phyloP scores from a whole-genome alignment of 805 yeast genomes.

The Scheffersomyces stipitis region DNA sequence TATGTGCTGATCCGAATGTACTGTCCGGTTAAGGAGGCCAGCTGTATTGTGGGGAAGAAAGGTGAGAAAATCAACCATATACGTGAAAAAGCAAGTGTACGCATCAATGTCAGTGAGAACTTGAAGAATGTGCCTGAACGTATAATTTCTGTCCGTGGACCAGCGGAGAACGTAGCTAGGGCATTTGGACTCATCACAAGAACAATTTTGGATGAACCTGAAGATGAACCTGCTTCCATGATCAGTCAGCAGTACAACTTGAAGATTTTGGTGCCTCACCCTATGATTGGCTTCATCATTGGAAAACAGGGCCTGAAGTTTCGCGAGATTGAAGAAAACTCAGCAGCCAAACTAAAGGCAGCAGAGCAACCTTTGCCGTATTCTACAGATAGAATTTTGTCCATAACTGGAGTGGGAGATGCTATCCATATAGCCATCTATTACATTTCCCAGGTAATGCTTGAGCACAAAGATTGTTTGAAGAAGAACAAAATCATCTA shows the following conservation, averaged over 20 bases:
- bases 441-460: conserved; percentile 66
- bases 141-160: conserved; percentile 70
- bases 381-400: conserved; percentile 73
- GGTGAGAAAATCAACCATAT: conserved; percentile 72
- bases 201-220: conserved; percentile 64
- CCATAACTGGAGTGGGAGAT: conserved; percentile 78
- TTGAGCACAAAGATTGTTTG: conserved; percentile 54
- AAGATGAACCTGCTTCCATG: conserved; percentile 58
- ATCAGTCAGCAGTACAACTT: conserved; percentile 56
- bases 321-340: conserved; percentile 77
- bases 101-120: conserved; percentile 72
- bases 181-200: conserved; percentile 76
- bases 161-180: conserved; percentile 75
- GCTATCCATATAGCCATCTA: conserved; percentile 83
- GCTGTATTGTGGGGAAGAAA: conserved; percentile 71
- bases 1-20: conserved; percentile 71
- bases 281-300: conserved; percentile 75
- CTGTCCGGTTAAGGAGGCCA: conserved; percentile 74
- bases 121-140: conserved; percentile 71
- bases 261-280: conserved; percentile 71
- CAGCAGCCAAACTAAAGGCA: conserved; percentile 76
- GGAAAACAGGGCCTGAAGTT: conserved; percentile 75
- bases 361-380: conserved; percentile 69
- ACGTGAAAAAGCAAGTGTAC: conserved; percentile 60
- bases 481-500: conserved; percentile 55